A percentile compares a stretch with the other conserved stretches of the same genome.
These are phyloP conservation scores for Daldinia concentrica DNA, from an alignment of 495 filamentous ascomycete genomes.

Conservation along the genomic window DNA sequence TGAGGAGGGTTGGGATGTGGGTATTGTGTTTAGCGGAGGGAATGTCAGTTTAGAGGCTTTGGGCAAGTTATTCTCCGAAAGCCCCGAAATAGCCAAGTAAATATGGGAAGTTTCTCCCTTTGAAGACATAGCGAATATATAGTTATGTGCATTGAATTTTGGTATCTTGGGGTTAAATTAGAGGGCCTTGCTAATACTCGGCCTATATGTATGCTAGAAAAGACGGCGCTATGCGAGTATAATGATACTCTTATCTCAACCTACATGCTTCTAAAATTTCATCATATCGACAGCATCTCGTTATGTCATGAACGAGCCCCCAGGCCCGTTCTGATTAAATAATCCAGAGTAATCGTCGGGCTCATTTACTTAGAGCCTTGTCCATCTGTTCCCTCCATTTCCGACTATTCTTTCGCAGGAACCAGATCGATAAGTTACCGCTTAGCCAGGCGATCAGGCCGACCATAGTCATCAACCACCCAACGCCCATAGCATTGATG, in stretches of 20 bases:
- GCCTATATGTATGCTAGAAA: neutral
- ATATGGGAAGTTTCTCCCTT: neutral
- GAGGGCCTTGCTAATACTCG: neutral
- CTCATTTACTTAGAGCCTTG: slow-evolving; percentile 42
- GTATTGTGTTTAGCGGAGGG: slow-evolving; percentile 86
- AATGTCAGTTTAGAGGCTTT: slow-evolving; percentile 89
- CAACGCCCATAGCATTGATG: slow-evolving; percentile 83
- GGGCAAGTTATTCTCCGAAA: slow-evolving; percentile 65
- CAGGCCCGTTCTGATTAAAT: neutral
- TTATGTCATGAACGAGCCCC: slow-evolving; percentile 8
- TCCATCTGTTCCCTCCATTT: slow-evolving; percentile 78
- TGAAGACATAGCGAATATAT: neutral
- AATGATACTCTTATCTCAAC: slow-evolving; percentile 1
- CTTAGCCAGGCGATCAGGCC: slow-evolving; percentile 68
- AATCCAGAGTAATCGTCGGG: neutral
- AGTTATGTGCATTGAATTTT: neutral
- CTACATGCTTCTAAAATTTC: neutral
- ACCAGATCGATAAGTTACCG: slow-evolving; percentile 66
- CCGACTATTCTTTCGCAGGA: slow-evolving; percentile 71
- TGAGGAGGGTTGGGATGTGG: slow-evolving; percentile 84
- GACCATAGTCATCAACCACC: slow-evolving; percentile 87
- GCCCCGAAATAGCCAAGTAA: slow-evolving; percentile 1
- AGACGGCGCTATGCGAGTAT: neutral
- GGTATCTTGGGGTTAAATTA: neutral
- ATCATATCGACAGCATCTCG: neutral